A percentile compares a stretch with the other conserved stretches of the same genome.
Evolutionary conservation across 345 rosid species (phyloP).

Genomic region (Mallotus nudiflorus): DNA sequence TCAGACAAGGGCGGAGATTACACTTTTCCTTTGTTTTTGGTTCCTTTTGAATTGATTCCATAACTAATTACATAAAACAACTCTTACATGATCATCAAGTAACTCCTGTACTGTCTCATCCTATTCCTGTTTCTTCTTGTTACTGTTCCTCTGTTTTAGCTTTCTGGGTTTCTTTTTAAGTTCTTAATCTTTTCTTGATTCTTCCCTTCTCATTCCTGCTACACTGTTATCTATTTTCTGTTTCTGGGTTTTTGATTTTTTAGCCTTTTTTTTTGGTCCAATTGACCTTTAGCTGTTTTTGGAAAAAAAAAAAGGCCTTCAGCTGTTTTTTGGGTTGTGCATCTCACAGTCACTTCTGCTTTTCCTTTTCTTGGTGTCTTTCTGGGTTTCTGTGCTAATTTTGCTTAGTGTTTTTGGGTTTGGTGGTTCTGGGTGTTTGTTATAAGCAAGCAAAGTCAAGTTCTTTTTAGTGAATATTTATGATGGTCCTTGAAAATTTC

Average conservation of each 20-base stretch:
- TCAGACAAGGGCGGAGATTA: background rate
- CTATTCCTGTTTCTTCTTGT: background rate
- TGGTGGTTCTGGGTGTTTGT: constrained; percentile 17
- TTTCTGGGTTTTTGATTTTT: constrained; percentile 4
- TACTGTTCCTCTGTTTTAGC: background rate
- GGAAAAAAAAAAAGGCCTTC: too few species aligned
- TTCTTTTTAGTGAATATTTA: background rate
- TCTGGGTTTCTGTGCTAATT: background rate
- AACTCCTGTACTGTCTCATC: background rate
- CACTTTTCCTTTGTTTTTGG: background rate
- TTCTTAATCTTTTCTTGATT: background rate
- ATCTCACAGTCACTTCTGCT: too few species aligned
- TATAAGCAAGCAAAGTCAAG: background rate
- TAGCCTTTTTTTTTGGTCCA: background rate
- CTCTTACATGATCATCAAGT: too few species aligned
- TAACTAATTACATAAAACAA: background rate
- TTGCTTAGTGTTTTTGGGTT: background rate
- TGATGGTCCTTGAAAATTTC: background rate
- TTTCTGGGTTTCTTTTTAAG: background rate
- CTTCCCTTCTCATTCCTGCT: background rate
- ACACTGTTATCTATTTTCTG: background rate
- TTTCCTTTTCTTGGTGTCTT: background rate
- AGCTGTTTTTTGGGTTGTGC: background rate
- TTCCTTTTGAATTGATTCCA: background rate
- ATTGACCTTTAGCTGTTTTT: constrained; percentile 18